Conservation (phyloP, 768 basidiomycete genomes). For the Mycena belliarum region DNA sequence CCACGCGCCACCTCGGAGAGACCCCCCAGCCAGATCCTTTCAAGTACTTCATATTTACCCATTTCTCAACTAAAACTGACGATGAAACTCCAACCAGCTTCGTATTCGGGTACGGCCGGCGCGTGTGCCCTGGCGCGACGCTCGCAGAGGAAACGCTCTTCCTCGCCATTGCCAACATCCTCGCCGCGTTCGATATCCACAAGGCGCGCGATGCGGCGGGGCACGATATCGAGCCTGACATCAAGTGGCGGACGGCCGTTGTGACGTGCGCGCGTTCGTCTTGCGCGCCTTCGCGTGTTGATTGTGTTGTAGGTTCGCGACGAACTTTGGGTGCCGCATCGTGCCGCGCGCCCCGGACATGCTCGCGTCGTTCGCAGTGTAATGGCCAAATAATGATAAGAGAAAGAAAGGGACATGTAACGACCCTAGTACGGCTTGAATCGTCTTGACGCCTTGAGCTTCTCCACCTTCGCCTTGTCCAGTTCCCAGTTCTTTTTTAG, state of each 20-base stretch:
- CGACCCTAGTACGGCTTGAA: constrained; percentile 83
- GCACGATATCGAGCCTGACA: constrained; percentile 21
- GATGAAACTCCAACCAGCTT: too few species aligned
- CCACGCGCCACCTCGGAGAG: constrained; percentile 32
- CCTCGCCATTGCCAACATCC: constrained; percentile 28
- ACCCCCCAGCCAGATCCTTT: constrained; percentile 28
- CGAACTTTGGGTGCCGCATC: constrained; percentile 4
- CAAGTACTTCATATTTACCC: constrained; percentile 21
- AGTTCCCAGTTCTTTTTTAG: constrained; percentile 82
- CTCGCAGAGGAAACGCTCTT: constrained; percentile 31
- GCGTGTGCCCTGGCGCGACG: constrained; percentile 24
- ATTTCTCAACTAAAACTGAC: too few species aligned
- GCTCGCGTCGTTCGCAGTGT: not conserved
- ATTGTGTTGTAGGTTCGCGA: not conserved
- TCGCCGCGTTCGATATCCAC: constrained; percentile 30
- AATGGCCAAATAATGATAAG: not conserved
- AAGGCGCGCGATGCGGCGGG: constrained; percentile 26
- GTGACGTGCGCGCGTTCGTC: not conserved
- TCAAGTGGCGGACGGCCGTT: not conserved
- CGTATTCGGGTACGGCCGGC: constrained; percentile 21
- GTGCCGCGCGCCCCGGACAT: not conserved
- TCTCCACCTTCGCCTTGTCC: constrained; percentile 84
- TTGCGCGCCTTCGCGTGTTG: not conserved
- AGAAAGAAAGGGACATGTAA: not conserved
- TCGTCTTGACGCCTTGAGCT: constrained; percentile 72